Percentiles rank a stretch among this genome's conserved stretches.
These are phyloP conservation scores for Protomyces inouyei DNA, from an alignment of 1,139 yeast species.

Conservation along the genomic window DNA sequence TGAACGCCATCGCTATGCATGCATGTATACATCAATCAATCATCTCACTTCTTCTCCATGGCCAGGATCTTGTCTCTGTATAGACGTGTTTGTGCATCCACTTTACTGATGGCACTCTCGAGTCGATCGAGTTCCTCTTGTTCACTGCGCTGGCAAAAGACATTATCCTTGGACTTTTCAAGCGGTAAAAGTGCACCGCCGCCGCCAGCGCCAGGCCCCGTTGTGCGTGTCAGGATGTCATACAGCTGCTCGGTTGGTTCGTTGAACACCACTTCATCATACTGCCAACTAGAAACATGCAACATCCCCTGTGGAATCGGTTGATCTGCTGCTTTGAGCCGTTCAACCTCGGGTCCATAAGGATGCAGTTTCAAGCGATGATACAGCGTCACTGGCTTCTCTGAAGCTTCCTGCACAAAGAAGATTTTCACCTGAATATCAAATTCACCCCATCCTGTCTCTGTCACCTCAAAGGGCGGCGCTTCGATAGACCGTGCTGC, in stretches of 20 bases:
- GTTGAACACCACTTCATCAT: conserved; percentile 88
- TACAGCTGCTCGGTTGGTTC: conserved; percentile 92
- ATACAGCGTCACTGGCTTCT: conserved; percentile 77
- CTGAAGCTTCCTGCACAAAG: conserved; percentile 79
- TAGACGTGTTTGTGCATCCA: conserved; percentile 36
- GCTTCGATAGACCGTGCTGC: conserved; percentile 76
- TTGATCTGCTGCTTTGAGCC: conserved; percentile 32
- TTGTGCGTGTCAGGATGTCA: conserved; percentile 61
- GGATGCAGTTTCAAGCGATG: conserved; percentile 93
- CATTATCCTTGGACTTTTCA: conserved; percentile 46
- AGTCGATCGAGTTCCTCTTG: conserved; percentile 72
- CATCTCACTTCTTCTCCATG: conserved; percentile 13
- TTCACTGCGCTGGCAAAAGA: conserved; percentile 57
- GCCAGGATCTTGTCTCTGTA: conserved; percentile 16
- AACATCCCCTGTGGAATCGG: background rate
- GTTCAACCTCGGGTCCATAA: conserved; percentile 50
- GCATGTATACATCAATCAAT: background rate
- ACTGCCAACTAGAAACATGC: conserved; percentile 63
- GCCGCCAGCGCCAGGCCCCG: background rate
- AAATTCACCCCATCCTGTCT: conserved; percentile 99
- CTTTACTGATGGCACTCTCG: conserved; percentile 59
- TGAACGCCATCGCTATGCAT: background rate
- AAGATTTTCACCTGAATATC: conserved; percentile 84
- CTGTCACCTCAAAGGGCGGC: conserved; percentile 94
- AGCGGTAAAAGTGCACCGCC: conserved; percentile 54